phyloP scores from a whole-genome alignment of 2,329 filamentous ascomycete species.

The Colletotrichum theobromicola region DNA sequence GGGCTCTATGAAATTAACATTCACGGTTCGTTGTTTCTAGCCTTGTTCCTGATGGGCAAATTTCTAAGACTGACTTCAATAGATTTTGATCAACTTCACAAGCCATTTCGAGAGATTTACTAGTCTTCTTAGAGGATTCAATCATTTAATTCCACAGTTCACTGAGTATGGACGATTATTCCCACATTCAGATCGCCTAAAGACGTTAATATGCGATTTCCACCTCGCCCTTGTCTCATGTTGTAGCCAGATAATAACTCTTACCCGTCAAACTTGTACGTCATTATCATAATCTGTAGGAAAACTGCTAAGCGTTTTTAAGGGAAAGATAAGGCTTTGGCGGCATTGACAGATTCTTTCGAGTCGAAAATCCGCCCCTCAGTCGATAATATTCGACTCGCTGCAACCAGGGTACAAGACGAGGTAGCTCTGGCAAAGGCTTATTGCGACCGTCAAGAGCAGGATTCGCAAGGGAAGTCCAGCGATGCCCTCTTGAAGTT shows the following conservation, averaged over 20 bases:
- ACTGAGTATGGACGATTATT: background rate
- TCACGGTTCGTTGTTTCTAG: no score
- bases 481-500: no score
- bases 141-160: background rate
- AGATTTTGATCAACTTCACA: background rate
- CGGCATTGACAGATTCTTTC: background rate
- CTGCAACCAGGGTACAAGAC: background rate
- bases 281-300: background rate
- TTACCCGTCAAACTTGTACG: background rate
- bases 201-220: background rate
- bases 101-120: background rate
- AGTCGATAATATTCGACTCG: background rate
- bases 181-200: background rate
- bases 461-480: background rate
- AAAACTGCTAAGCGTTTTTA: rapidly evolving
- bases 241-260: background rate
- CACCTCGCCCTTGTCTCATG: background rate
- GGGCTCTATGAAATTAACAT: background rate
- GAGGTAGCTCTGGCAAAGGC: background rate
- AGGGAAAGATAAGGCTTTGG: background rate
- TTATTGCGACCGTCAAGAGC: no score
- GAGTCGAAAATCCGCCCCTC: background rate
- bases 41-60: no score
- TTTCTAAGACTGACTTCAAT: no score
- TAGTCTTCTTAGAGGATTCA: background rate